Base-by-base conservation (phyloP, 2,329 filamentous ascomycete genomes). In the Chaetomiaceae sp. region DNA sequence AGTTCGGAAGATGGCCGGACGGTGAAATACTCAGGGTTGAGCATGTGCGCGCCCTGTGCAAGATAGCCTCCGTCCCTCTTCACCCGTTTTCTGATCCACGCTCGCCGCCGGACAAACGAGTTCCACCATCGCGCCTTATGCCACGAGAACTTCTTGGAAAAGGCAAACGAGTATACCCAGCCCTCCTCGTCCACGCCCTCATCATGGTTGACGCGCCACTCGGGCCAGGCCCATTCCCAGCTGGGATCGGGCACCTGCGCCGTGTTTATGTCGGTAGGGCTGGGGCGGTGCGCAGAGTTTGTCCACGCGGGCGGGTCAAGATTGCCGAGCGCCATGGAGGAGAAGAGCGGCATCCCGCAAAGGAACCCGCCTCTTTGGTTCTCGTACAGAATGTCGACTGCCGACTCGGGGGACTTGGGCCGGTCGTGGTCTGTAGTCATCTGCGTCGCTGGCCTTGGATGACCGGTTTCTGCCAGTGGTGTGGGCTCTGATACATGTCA, bases 121-220 rank as follows among this genome's bases (percentile, higher is more conserved):
- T 91, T 92, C 70, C 90, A 96, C 91, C 92, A 97, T 23, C 83
- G 86, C 16, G 88, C 87, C 3, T 86, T 85, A 69, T 99, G 94
- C 94, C 94, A 99, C 2, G 84, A 82, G 60, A 87, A 90, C 37
- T 72, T 75, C 55, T 79, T 82, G 59, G 76, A 75, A 66, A 97
- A 99, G 60, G 88, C 86, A 67, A 96, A 90, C 14, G 89, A 94
- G 70, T 99, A 99, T 67, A 95, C 87, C 94, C 94, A 99, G 3
- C 94, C 94, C 58, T 92, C 88, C 57, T 92, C 86, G 64, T 97
- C 94, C 10, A 88, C 84, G 54, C 87, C 86, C 2, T 86, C 81
- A 74, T 92, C 89, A 79, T 89, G 74, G 54, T 81, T 78, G 60
- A 86, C 64, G 25, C 73, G 75, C 84, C 83, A 86, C 47, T 82